Base-by-base conservation (phyloP, 257 asterid species). In the Thymus mandschuricus region DNA sequence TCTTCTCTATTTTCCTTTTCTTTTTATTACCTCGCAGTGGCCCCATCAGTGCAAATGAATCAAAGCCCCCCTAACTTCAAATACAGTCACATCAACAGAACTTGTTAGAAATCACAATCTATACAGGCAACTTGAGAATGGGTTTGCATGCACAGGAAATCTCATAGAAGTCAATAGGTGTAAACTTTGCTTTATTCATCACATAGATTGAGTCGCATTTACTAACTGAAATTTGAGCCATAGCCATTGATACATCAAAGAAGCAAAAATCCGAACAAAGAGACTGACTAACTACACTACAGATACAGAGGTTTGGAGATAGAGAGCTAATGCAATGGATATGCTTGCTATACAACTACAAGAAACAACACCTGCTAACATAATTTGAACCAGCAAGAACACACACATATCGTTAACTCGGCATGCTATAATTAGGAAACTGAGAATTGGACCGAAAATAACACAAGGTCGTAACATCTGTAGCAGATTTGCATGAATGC, bases 11-110 rank as follows among this genome's bases (percentile, higher is more conserved):
- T 79, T 86, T 85, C 75, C 90, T 87, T 73, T 83, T 85, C 86
- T 84, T 91, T 77, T 86, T 91, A 49, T 70, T 76, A 62, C 92
- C 86, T 86, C 85, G 84, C 68, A 88, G 27, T 58, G 96, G 96
- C 52, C 83, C 91, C 97, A 91, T 90, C 68, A 60, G 49, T 51
- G 66, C 66, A 73, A 64, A 75, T 75, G 54, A 79, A 74, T 46
- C 68, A 76, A 76, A 68, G 59, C 75, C 84, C 57, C 74, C 62
- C 70, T 63, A 64, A 45, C 58, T 62, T 41, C 29, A 40, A 66
- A 70, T 44, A 46, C 60, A 43, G 44, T 50, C 60, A 48, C 70
- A 75, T 55, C 60, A 58, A 54, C 75, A 50, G 28, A 66, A 70
- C 56, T 44, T 10, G 68, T 63, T 41, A 60, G 48, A 74, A 6